Evolutionary conservation across 139 green algal genomes (phyloP).

Genomic region (Micractinium conductrix): DNA sequence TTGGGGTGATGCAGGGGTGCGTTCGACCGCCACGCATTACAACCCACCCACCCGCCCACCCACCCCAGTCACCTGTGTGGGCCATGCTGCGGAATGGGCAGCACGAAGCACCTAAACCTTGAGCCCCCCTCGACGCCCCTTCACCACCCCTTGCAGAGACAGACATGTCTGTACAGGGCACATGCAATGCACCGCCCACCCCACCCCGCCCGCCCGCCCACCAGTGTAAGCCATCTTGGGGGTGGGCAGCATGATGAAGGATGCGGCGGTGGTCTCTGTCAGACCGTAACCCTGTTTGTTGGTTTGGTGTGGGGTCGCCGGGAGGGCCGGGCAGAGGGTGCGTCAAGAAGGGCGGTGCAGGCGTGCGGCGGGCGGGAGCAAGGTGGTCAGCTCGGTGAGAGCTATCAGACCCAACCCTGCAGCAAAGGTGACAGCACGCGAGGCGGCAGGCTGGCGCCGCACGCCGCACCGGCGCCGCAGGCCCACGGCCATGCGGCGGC

Average conservation of each 20-base stretch:
- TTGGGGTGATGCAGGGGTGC: too few relatives aligned
- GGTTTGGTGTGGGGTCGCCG: too few relatives aligned
- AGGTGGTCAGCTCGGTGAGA: too few relatives aligned
- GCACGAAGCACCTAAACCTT: too few relatives aligned
- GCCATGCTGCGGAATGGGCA: too few relatives aligned
- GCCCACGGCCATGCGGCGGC: too few relatives aligned
- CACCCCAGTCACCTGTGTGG: neutral
- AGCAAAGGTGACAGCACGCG: too few relatives aligned
- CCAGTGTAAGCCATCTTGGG: constrained; percentile 64
- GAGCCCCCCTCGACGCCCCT: too few relatives aligned
- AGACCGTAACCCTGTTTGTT: constrained; percentile 91
- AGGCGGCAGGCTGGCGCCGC: neutral
- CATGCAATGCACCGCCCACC: neutral
- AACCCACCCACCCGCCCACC: neutral
- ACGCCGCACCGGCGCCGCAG: neutral
- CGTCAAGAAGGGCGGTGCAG: too few relatives aligned
- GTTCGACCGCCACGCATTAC: too few relatives aligned
- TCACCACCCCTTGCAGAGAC: neutral
- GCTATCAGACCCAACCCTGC: too few relatives aligned
- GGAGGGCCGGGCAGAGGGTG: neutral
- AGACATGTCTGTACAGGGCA: neutral
- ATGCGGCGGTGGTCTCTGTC: constrained; percentile 90
- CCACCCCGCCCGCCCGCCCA: neutral
- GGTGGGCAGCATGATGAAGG: constrained; percentile 74
- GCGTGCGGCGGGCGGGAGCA: too few relatives aligned